phyloP scores from a whole-genome alignment of 1,284 basidiomycete genomes.

The Leccinum subrobustum region DNA sequence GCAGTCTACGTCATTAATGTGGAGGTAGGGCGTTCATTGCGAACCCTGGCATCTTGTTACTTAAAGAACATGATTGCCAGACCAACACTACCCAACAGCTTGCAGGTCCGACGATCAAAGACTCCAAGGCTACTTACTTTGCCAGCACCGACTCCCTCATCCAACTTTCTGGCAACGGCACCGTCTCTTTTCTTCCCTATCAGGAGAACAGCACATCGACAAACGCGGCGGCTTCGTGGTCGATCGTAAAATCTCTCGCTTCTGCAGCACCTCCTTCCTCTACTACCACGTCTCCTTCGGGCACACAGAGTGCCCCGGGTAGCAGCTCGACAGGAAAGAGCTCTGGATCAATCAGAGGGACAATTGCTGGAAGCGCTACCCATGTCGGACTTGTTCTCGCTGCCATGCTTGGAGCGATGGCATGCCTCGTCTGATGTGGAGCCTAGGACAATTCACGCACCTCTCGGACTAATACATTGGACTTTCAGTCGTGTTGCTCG shows the following conservation, averaged over 20 bases:
- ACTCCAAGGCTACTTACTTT: conserved; percentile 69
- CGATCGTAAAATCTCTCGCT: conserved; percentile 39
- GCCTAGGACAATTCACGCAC: conserved; percentile 1
- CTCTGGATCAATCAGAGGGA: conserved; percentile 15
- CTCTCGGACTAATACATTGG: background rate
- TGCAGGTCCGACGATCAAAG: conserved; percentile 65
- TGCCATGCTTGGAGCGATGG: conserved; percentile 14
- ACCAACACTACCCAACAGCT: conserved; percentile 77
- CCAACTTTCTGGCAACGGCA: conserved; percentile 71
- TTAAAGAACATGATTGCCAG: conserved; percentile 32
- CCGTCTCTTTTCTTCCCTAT: conserved; percentile 69
- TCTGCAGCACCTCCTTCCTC: conserved; percentile 32
- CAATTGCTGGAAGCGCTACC: conserved; percentile 9
- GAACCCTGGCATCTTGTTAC: background rate
- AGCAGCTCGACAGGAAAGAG: conserved; percentile 13
- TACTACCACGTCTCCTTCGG: conserved; percentile 17
- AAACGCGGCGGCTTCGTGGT: conserved; percentile 53
- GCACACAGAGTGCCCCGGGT: conserved; percentile 19
- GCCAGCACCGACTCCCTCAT: conserved; percentile 69
- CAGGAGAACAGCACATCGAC: conserved; percentile 43
- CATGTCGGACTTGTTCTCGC: conserved; percentile 15
- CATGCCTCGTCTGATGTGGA: conserved; percentile 4
- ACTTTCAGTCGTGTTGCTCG: conserved; percentile 4
- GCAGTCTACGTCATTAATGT: conserved; percentile 80
- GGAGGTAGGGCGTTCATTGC: conserved; percentile 40